Evolutionary conservation across 768 basidiomycete species (phyloP).

Genomic region (Flagelloscypha sp.): DNA sequence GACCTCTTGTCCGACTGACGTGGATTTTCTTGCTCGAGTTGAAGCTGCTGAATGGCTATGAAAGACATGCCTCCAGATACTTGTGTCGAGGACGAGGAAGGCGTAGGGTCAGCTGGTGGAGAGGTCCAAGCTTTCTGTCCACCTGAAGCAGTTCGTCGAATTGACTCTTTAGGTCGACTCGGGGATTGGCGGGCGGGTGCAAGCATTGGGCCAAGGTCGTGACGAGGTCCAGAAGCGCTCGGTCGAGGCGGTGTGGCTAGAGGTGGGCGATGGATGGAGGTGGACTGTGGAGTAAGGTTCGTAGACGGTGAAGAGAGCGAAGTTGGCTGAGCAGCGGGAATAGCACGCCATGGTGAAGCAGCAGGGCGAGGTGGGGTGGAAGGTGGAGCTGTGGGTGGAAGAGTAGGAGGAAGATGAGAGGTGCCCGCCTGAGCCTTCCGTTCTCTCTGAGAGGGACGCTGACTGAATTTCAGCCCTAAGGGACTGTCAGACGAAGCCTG

Average conservation of each 20-base stretch:
- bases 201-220: conserved; percentile 56
- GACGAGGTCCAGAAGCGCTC: conserved; percentile 16
- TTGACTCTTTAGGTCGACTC: conserved; percentile 13
- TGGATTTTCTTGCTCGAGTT: conserved; percentile 44
- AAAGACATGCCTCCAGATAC: conserved; percentile 47
- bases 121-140: conserved; percentile 58
- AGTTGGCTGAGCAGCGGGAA: too few species aligned
- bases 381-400: background rate
- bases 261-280: conserved; percentile 2
- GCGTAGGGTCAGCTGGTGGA: conserved; percentile 42
- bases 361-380: conserved; percentile 1
- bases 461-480: conserved; percentile 4
- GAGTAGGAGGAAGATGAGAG: background rate
- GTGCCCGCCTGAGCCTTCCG: conserved; percentile 3
- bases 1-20: conserved; percentile 49
- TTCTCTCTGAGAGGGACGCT: conserved; percentile 6
- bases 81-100: conserved; percentile 18
- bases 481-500: conserved; percentile 7
- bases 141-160: conserved; percentile 20
- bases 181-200: conserved; percentile 45
- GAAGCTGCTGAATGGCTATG: conserved; percentile 75
- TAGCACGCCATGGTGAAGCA: too few species aligned
- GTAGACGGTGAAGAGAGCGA: too few species aligned
- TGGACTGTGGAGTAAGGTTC: conserved; percentile 3
- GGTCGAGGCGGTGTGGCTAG: background rate